Base-by-base conservation (phyloP, 2,329 filamentous ascomycete genomes). In the Beauveria sp. region DNA sequence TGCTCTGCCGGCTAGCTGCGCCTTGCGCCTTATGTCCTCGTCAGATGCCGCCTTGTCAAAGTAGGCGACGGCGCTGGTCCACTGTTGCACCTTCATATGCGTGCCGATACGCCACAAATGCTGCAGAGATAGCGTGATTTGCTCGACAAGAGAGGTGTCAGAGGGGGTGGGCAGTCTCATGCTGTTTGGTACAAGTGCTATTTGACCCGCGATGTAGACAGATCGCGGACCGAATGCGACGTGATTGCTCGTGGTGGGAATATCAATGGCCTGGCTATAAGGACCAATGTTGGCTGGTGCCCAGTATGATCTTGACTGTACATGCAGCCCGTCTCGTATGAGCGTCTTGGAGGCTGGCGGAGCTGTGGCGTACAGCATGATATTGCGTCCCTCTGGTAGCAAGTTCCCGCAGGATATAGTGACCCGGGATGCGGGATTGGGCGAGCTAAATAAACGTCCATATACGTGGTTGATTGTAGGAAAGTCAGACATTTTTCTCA, bases 211-310 rank as follows among this genome's bases (percentile, higher is more conserved):
- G 42, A 97, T 81, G 60, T 86, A 86, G 18, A 93, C 75, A 1
- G 74, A 63, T 43, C 74, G 71, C 2, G 74, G 64, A 1, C 69
- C 67, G 5, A 63, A 64, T n/a, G 58, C 53, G 18, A 63, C 60
- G 5, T 58, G 42, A 8, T 58, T 54, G 14, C 61, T 58, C 18
- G 67, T 67, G 14, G 75, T 60, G 3, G 71, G 74, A 12, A 85
- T 75, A 2, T 82, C 79, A 55, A 95, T 86, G 4, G 92, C 91
- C 76, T 99, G 95, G 61, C 93, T 97, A 74, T 98, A 98, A 0
- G 95, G 95, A 0, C 95, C 95, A 59, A 99, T 98, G 70, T 98
- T 98, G 22, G 95, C 93, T 0, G 95, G 95, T 0, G 95, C 95
- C 95, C 95, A 99, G 79, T 98, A 98, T 12, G 91, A 96, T 45